phyloP scores from a whole-genome alignment of 2,329 filamentous ascomycete genomes.

The Arthrobotrys entomopaga region DNA sequence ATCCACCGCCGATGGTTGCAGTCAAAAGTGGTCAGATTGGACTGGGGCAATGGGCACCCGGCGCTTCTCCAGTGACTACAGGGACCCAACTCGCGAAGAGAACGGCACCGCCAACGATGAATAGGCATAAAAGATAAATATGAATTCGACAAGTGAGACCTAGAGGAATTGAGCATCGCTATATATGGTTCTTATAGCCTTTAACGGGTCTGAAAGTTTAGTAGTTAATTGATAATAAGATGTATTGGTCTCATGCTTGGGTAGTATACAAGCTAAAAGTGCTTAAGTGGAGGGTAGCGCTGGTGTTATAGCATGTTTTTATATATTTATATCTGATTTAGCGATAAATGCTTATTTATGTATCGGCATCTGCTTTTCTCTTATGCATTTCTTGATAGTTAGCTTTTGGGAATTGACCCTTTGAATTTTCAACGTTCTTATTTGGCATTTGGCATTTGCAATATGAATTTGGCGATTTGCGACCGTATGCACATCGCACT shows the following conservation, averaged over 20 bases:
- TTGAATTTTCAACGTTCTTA: too few relatives aligned
- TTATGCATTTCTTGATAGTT: too few relatives aligned
- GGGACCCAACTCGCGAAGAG: conserved; percentile 17
- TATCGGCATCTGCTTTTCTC: background rate
- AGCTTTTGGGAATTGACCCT: too few relatives aligned
- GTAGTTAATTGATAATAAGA: background rate
- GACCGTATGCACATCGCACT: too few relatives aligned
- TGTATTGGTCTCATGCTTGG: background rate
- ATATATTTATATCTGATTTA: conserved; percentile 17
- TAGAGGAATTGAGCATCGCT: background rate
- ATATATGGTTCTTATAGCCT: conserved; percentile 1
- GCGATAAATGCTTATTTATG: background rate
- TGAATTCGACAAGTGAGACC: conserved; percentile 3
- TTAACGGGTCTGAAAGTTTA: background rate
- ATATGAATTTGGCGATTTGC: too few relatives aligned
- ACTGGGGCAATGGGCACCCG: conserved; percentile 37
- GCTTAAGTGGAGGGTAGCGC: background rate
- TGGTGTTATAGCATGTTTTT: conserved; percentile 4
- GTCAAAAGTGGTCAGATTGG: conserved; percentile 50
- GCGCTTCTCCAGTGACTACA: conserved; percentile 21
- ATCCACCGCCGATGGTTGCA: conserved; percentile 26
- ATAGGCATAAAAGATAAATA: conserved; percentile 10
- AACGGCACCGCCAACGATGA: conserved; percentile 15
- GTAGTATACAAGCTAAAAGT: conserved; percentile 4
- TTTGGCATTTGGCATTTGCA: background rate